Evolutionary conservation across 768 basidiomycete genomes (phyloP).

Genomic region (Lentinula lateritia): DNA sequence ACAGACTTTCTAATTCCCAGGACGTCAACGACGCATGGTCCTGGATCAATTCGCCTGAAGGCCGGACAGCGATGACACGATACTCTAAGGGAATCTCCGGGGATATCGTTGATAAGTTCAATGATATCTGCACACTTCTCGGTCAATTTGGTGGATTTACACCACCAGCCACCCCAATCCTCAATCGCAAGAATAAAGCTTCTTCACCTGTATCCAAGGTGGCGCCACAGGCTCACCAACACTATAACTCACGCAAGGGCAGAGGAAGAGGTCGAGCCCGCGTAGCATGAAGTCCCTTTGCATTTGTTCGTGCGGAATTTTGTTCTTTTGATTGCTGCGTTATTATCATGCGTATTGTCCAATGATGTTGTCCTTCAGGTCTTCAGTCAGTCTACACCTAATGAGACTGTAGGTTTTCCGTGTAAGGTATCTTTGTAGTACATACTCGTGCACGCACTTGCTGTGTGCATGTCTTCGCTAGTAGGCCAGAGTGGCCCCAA

Average conservation of each 20-base stretch:
- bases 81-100: slow-evolving; percentile 13
- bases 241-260: neutral
- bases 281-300: neutral
- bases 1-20: slow-evolving; percentile 39
- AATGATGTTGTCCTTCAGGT: too few relatives aligned
- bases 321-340: neutral
- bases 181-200: slow-evolving; percentile 9
- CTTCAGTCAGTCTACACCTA: too few relatives aligned
- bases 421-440: too few relatives aligned
- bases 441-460: too few relatives aligned
- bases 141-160: slow-evolving; percentile 46
- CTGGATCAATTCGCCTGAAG: slow-evolving; percentile 34
- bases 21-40: slow-evolving; percentile 51
- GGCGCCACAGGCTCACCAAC: neutral
- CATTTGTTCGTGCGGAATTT: neutral
- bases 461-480: too few relatives aligned
- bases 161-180: slow-evolving; percentile 30
- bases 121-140: slow-evolving; percentile 50
- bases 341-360: too few relatives aligned
- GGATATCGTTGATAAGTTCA: slow-evolving; percentile 28
- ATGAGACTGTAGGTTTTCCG: too few relatives aligned
- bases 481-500: too few relatives aligned
- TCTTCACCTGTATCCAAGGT: neutral
- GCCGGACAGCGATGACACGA: slow-evolving; percentile 18
- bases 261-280: neutral